These are phyloP conservation scores for Phaeosphaeriaceae sp. DNA, from an alignment of 2,329 filamentous ascomycete species.

Conservation along the genomic window DNA sequence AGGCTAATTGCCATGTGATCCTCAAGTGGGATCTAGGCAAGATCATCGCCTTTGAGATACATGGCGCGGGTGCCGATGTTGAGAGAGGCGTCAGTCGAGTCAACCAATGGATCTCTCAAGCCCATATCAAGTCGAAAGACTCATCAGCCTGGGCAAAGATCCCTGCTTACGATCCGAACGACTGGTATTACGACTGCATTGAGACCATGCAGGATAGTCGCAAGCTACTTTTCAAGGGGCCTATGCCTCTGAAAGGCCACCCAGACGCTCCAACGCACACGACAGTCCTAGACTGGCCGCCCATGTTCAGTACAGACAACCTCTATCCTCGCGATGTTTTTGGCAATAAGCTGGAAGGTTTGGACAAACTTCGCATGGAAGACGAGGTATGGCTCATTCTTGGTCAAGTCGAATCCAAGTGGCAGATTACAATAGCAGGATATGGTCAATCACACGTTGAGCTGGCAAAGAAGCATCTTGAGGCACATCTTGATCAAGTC, in stretches of 20 bases:
- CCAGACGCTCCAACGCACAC: slow-evolving; percentile 9
- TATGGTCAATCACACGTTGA: slow-evolving; percentile 18
- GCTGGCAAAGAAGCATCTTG: slow-evolving; percentile 28
- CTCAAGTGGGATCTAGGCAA: slow-evolving; percentile 15
- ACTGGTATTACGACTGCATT: slow-evolving; percentile 33
- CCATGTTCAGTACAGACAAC: slow-evolving; percentile 18
- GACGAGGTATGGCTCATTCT: slow-evolving; percentile 38
- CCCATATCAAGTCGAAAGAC: slow-evolving; percentile 23
- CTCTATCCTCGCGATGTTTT: slow-evolving; percentile 35
- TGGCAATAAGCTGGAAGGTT: slow-evolving; percentile 32
- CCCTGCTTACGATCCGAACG: slow-evolving; percentile 25
- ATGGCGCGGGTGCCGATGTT: slow-evolving; percentile 22
- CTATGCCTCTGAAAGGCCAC: slow-evolving; percentile 15
- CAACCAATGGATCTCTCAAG: slow-evolving; percentile 38
- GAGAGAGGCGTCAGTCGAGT: slow-evolving; percentile 26
- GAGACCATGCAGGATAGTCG: slow-evolving; percentile 20
- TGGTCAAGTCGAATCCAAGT: slow-evolving; percentile 4
- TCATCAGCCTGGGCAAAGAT: slow-evolving; percentile 39
- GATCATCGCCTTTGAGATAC: slow-evolving; percentile 33
- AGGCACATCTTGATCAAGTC: slow-evolving; percentile 29
- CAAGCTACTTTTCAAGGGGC: slow-evolving; percentile 28
- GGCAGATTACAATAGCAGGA: slow-evolving; percentile 32
- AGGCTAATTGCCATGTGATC: slow-evolving; percentile 28
- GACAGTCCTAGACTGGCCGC: slow-evolving; percentile 33
- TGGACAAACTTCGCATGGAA: slow-evolving; percentile 35